Conservation (phyloP, 1,139 yeast species). For the Diutina sp. region DNA sequence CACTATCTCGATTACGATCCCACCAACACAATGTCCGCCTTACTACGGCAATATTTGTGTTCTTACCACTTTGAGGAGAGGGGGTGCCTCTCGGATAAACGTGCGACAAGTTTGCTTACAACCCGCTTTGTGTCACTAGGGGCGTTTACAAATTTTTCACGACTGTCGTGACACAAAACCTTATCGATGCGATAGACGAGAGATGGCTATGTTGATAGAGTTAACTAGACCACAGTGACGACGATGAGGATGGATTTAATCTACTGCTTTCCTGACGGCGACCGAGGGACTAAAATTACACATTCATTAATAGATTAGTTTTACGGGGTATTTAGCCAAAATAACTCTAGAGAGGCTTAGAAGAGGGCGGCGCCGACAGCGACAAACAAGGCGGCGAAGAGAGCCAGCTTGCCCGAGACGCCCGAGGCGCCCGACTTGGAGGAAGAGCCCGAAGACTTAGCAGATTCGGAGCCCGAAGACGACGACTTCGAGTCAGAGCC, state of each 20-base stretch:
- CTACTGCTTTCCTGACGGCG: neutral
- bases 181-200: neutral
- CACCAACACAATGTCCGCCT: neutral
- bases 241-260: no score
- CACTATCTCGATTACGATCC: neutral
- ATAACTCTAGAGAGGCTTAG: neutral
- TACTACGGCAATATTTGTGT: neutral
- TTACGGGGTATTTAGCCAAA: neutral
- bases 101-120: neutral
- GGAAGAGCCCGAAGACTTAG: slow-evolving; percentile 15
- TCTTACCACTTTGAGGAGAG: neutral
- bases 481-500: slow-evolving; percentile 14
- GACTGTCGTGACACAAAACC: neutral
- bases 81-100: neutral
- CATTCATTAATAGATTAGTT: neutral
- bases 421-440: slow-evolving; percentile 8
- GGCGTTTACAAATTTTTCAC: neutral
- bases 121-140: neutral
- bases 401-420: slow-evolving; percentile 27
- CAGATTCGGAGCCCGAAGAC: slow-evolving; percentile 11
- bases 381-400: slow-evolving; percentile 46
- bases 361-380: slow-evolving; percentile 51
- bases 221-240: no score
- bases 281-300: neutral
- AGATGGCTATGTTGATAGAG: no score